These are phyloP conservation scores for Arthrinium phaeospermum DNA, from an alignment of 2,329 filamentous ascomycete species.

Conservation along the genomic window DNA sequence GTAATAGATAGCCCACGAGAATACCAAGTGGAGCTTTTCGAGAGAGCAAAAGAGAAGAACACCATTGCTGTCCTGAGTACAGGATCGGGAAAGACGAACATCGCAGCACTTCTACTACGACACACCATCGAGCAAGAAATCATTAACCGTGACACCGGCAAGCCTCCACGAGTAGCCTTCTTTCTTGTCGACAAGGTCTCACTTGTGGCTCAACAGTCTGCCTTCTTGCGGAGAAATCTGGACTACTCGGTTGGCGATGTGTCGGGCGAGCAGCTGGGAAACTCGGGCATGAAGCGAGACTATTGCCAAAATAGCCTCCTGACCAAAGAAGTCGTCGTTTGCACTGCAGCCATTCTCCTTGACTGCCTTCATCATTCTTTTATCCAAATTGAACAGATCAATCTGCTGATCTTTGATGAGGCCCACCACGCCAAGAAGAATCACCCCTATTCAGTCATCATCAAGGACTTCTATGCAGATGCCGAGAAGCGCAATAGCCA, in stretches of 20 bases:
- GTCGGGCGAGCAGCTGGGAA: slow-evolving; percentile 67
- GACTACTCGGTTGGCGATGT: slow-evolving; percentile 76
- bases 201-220: slow-evolving; percentile 87
- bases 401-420: slow-evolving; percentile 92
- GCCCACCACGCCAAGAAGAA: slow-evolving; percentile 96
- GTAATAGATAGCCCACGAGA: slow-evolving; percentile 80
- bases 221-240: slow-evolving; percentile 81
- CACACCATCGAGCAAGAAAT: slow-evolving; percentile 80
- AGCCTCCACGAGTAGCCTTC: slow-evolving; percentile 73
- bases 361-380: slow-evolving; percentile 81
- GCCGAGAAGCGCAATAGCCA: slow-evolving; percentile 47
- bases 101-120: slow-evolving; percentile 83
- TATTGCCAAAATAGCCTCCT: slow-evolving; percentile 60
- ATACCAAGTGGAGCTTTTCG: slow-evolving; percentile 91
- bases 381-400: slow-evolving; percentile 81
- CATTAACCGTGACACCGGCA: slow-evolving; percentile 66
- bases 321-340: slow-evolving; percentile 84
- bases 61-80: slow-evolving; percentile 79
- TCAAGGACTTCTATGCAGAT: slow-evolving; percentile 80
- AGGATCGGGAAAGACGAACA: slow-evolving; percentile 91
- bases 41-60: slow-evolving; percentile 83
- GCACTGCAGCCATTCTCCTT: slow-evolving; percentile 86
- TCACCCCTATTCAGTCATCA: slow-evolving; percentile 87
- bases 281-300: slow-evolving; percentile 44
- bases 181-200: slow-evolving; percentile 92